Evolutionary conservation across 768 basidiomycete genomes (phyloP).

Genomic region (Strobilomyces echinocephalus): DNA sequence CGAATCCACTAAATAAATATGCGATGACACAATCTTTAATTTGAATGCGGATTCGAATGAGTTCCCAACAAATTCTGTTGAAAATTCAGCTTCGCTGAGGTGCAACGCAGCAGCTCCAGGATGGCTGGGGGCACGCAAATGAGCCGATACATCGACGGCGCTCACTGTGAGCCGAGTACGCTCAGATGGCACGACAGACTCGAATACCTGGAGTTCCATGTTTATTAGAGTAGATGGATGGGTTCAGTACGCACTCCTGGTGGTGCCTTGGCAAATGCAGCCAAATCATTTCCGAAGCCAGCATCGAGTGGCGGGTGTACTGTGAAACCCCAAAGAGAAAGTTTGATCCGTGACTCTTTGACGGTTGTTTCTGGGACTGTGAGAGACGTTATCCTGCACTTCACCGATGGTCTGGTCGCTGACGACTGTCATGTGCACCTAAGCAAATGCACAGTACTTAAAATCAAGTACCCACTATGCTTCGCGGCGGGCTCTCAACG

Average conservation of each 20-base stretch:
- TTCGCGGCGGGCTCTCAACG: constrained; percentile 50
- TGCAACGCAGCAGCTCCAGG: constrained; percentile 65
- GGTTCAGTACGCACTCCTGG: constrained; percentile 64
- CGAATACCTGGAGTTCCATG: constrained; percentile 61
- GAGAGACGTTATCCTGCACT: constrained; percentile 64
- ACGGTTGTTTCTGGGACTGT: constrained; percentile 52
- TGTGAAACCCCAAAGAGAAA: constrained; percentile 61
- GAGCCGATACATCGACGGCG: constrained; percentile 62
- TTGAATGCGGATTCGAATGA: constrained; percentile 52
- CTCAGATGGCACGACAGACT: constrained; percentile 88
- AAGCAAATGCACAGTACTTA: not conserved
- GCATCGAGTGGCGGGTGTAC: constrained; percentile 59
- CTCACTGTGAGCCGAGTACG: constrained; percentile 66
- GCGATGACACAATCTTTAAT: constrained; percentile 44
- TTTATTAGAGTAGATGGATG: constrained; percentile 1
- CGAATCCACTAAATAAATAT: constrained; percentile 54
- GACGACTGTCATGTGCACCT: constrained; percentile 34
- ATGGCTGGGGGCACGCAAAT: constrained; percentile 51
- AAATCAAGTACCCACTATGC: constrained; percentile 44
- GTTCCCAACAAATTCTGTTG: constrained; percentile 69
- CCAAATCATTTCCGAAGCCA: constrained; percentile 58
- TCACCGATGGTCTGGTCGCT: constrained; percentile 47
- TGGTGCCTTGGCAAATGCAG: constrained; percentile 70
- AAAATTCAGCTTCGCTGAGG: constrained; percentile 60
- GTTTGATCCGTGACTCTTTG: constrained; percentile 75